Base-by-base conservation (phyloP, 1,284 basidiomycete genomes). In the Cutaneotrichosporon arboriforme region DNA sequence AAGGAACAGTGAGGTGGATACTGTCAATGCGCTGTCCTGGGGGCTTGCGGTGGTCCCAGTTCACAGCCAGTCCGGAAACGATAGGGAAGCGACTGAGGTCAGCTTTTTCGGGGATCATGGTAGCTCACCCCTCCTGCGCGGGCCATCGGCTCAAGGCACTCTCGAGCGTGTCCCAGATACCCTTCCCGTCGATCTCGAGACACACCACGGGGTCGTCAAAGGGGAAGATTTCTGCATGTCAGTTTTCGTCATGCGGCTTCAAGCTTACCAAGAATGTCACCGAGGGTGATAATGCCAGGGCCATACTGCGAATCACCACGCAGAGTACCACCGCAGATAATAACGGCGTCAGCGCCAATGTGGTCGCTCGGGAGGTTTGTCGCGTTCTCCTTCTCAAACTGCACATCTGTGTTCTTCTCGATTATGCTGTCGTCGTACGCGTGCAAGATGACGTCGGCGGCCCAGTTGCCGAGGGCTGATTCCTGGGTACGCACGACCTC, bases 191-290 rank as follows among this genome's bases (percentile, higher is more conserved):
- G 14, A 94, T 72, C 73, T 76, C 87, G 26, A 91, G 68, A 8
- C 90, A 88, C 2, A 96, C 82, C 12, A 86, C 78, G 0, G 90
- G 84, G 65, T 96, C 91, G 57, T 90, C 87, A 59, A 92, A 96
- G 0, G 91, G 91, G 45, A 94, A 72, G 33, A 94, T 91, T 68
- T 92, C 91, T 71, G 55, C 18, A 10, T n/a, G 44, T 54, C 36
- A 51, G 51, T 26, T 17, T 15, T 8, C n/a, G 4, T 13, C n/a
- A 39, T 33, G 8, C n/a, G 7, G 10, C 8, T 7, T 15, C 13
- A 38, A 37, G 17, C 64, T 63, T 49, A 68, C 66, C 67, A 1
- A 75, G 59, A 18, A 75, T 72, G 58, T 94, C 86, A 0, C 89
- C 88, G 0, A 96, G 78, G 1, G 86, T 89, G 52, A 93, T 78